Conservation (phyloP, 139 green algal species). For the Chlorella sorokiniana region DNA sequence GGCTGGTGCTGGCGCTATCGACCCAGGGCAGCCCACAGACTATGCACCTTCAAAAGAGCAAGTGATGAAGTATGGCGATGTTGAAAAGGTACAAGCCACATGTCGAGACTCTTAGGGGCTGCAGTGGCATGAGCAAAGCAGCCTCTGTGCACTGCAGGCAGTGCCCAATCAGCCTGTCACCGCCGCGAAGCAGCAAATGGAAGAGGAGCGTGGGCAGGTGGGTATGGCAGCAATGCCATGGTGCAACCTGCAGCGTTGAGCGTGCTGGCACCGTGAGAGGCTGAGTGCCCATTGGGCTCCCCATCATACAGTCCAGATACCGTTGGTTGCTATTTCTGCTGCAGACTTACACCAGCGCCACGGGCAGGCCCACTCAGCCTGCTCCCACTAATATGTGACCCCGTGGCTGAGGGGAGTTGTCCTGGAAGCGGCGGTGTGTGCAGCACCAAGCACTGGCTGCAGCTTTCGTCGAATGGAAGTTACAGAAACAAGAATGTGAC, state of each 20-base stretch:
- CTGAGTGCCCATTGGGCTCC: not conserved
- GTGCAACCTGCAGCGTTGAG: too few relatives aligned
- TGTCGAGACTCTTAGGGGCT: not conserved
- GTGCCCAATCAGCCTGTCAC: slow-evolving; percentile 25
- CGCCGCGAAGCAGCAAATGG: slow-evolving; percentile 25
- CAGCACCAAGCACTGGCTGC: too few relatives aligned
- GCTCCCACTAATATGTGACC: slow-evolving; percentile 11
- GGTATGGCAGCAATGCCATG: too few relatives aligned
- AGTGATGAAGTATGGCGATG: not conserved
- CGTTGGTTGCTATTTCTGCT: not conserved
- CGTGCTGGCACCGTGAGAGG: not conserved
- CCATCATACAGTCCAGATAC: not conserved
- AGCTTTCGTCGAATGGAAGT: too few relatives aligned
- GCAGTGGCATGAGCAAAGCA: not conserved
- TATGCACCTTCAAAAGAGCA: not conserved
- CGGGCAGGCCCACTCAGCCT: slow-evolving; percentile 4
- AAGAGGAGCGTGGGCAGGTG: slow-evolving; percentile 33
- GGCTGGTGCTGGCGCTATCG: not conserved
- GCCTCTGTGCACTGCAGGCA: not conserved
- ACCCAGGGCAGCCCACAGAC: not conserved
- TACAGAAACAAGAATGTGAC: too few relatives aligned
- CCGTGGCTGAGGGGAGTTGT: not conserved
- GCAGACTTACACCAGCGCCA: slow-evolving; percentile 30
- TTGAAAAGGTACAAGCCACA: not conserved
- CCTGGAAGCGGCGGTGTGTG: too few relatives aligned